These are phyloP conservation scores for Cyclotella choctawhatcheeana DNA, from an alignment of 108 stramenopile genomes.

Conservation along the genomic window DNA sequence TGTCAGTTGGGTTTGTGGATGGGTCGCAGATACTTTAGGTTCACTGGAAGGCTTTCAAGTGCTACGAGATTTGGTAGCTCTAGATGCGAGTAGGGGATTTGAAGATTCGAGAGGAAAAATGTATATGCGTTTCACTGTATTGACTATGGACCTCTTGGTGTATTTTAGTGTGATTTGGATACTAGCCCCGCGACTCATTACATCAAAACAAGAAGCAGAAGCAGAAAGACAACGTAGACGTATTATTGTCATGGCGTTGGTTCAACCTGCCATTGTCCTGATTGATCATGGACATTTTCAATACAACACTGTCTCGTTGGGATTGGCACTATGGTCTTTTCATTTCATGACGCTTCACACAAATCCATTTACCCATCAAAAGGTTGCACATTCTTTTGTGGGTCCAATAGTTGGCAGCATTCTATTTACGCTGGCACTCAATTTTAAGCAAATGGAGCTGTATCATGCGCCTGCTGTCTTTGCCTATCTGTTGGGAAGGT, in stretches of 20 bases:
- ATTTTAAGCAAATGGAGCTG: slow-evolving; percentile 97
- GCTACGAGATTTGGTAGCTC: slow-evolving; percentile 50
- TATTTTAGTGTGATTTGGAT: slow-evolving; percentile 66
- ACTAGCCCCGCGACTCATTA: slow-evolving; percentile 13
- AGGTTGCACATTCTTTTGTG: slow-evolving; percentile 6
- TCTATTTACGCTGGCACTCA: slow-evolving; percentile 87
- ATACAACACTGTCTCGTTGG: slow-evolving; percentile 93
- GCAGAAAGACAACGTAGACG: not conserved
- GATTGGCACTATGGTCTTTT: slow-evolving; percentile 79
- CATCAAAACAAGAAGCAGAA: not conserved
- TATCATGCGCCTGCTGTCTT: slow-evolving; percentile 95
- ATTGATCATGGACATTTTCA: slow-evolving; percentile 98
- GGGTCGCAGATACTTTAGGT: slow-evolving; percentile 59
- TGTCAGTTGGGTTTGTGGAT: slow-evolving; percentile 71
- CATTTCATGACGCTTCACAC: slow-evolving; percentile 54
- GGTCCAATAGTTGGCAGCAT: slow-evolving; percentile 69
- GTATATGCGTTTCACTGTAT: slow-evolving; percentile 83
- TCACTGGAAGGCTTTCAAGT: slow-evolving; percentile 37
- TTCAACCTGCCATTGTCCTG: slow-evolving; percentile 82
- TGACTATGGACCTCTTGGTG: slow-evolving; percentile 65
- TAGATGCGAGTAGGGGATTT: slow-evolving; percentile 79
- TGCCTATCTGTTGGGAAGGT: slow-evolving; percentile 83
- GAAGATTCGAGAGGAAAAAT: slow-evolving; percentile 81
- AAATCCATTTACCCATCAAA: slow-evolving; percentile 9
- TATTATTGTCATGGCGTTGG: slow-evolving; percentile 50